Percentiles rank a stretch among this genome's conserved stretches.
phyloP scores from a whole-genome alignment of 164 flowering plant genomes.

The Dillenia turbinata region DNA sequence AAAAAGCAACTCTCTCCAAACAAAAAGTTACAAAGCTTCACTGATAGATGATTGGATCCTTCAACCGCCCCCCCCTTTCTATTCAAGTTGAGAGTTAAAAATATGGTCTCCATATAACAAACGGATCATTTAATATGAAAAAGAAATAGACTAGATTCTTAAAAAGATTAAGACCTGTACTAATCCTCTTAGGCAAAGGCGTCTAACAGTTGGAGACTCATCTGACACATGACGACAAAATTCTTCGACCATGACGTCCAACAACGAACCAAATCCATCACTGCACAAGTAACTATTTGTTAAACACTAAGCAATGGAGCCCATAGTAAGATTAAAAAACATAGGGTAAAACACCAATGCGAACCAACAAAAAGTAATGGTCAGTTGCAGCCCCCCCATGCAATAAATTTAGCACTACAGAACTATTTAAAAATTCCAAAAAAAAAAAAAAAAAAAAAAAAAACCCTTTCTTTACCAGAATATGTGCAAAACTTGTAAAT shows the following conservation, averaged over 20 bases:
- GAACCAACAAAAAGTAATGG: not conserved
- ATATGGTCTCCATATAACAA: too few relatives aligned
- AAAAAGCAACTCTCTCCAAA: too few relatives aligned
- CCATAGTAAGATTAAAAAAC: not conserved
- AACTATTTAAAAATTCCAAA: not conserved
- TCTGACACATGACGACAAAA: conserved; percentile 84
- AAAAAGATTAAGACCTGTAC: conserved; percentile 63
- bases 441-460: not conserved
- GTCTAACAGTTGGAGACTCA: conserved; percentile 86
- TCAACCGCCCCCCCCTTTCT: too few relatives aligned
- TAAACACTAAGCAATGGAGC: conserved; percentile 5
- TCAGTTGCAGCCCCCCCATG: not conserved
- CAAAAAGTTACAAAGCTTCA: too few relatives aligned
- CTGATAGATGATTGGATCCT: too few relatives aligned
- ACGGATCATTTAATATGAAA: too few relatives aligned
- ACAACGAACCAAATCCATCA: conserved; percentile 59
- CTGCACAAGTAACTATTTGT: conserved; percentile 38
- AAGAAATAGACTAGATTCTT: not conserved
- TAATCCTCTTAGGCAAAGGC: conserved; percentile 86
- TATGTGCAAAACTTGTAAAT: too few relatives aligned
- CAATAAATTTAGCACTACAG: not conserved
- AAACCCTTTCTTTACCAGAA: not conserved
- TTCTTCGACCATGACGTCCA: conserved; percentile 87
- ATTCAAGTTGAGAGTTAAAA: too few relatives aligned
- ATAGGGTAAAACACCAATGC: not conserved